phyloP scores from a whole-genome alignment of 164 flowering plant species.

The Annona squamosa region DNA sequence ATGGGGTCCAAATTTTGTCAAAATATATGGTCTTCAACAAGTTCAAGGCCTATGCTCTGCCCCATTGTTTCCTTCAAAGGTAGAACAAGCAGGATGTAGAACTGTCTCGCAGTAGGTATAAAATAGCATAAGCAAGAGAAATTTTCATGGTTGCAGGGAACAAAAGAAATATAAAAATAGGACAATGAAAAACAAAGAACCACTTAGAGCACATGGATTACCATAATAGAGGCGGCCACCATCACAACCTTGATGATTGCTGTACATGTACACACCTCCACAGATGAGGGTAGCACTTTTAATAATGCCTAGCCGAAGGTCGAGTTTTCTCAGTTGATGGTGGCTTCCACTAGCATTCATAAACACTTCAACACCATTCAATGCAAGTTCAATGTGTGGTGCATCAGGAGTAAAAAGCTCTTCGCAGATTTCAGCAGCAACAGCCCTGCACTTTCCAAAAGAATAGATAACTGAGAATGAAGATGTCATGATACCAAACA shows the following conservation, averaged over 20 bases:
- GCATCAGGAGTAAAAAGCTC: constrained; percentile 77
- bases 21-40: no score
- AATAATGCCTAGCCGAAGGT: constrained; percentile 71
- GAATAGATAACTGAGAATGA: constrained; percentile 3
- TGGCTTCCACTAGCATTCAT: constrained; percentile 99
- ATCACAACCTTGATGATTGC: constrained; percentile 98
- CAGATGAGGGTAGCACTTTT: constrained; percentile 74
- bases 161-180: no score
- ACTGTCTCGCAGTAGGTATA: no score
- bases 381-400: constrained; percentile 84
- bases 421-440: constrained; percentile 93
- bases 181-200: not conserved
- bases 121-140: no score
- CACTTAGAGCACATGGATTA: constrained; percentile 17
- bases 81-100: no score
- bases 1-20: no score
- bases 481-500: not conserved
- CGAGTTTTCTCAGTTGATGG: constrained; percentile 91
- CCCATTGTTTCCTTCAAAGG: no score
- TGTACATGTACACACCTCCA: constrained; percentile 97
- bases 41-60: no score
- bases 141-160: no score
- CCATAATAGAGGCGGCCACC: constrained; percentile 96
- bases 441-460: constrained; percentile 46
- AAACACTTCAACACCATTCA: constrained; percentile 93